A percentile compares a stretch with the other conserved stretches of the same genome.
phyloP scores from a whole-genome alignment of 805 yeast species.

The Middelhovenomyces tepae region DNA sequence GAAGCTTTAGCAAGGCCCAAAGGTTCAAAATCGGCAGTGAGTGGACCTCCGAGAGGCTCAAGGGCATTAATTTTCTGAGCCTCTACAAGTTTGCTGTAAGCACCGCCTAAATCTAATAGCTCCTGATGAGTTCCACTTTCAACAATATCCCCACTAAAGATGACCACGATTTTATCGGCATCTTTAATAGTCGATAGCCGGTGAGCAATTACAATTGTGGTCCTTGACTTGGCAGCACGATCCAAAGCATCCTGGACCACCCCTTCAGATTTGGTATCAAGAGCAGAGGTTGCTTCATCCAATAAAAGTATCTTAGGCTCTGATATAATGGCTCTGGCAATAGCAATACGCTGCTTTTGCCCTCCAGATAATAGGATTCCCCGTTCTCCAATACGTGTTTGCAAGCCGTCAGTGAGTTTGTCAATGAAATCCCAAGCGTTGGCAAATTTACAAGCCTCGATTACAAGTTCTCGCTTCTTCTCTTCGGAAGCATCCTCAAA shows the following conservation, averaged over 20 bases:
- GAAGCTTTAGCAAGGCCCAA: background rate
- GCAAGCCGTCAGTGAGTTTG: conserved; percentile 72
- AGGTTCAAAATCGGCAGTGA: no score
- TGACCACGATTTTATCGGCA: conserved; percentile 47
- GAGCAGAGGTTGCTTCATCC: conserved; percentile 58
- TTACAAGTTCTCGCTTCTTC: conserved; percentile 30
- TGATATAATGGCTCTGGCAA: conserved; percentile 60
- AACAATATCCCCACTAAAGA: conserved; percentile 41
- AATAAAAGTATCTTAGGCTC: conserved; percentile 50
- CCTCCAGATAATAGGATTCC: conserved; percentile 61
- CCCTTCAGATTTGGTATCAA: conserved; percentile 40
- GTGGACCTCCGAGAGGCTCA: conserved; percentile 2
- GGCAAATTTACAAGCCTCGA: conserved; percentile 30
- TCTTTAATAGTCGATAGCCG: conserved; percentile 48
- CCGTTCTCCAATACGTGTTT: conserved; percentile 58
- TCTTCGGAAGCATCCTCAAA: conserved; percentile 41
- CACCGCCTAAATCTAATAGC: conserved; percentile 24
- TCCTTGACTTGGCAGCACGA: conserved; percentile 28
- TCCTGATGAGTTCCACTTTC: conserved; percentile 37
- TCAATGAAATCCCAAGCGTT: conserved; percentile 34
- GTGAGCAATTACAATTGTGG: conserved; percentile 53
- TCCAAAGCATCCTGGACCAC: conserved; percentile 34
- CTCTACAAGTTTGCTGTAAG: conserved; percentile 28
- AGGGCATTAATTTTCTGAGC: conserved; percentile 25
- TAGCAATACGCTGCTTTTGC: conserved; percentile 63